phyloP scores from a whole-genome alignment of 306 rosid species.

The Pyrus pyrifolia region DNA sequence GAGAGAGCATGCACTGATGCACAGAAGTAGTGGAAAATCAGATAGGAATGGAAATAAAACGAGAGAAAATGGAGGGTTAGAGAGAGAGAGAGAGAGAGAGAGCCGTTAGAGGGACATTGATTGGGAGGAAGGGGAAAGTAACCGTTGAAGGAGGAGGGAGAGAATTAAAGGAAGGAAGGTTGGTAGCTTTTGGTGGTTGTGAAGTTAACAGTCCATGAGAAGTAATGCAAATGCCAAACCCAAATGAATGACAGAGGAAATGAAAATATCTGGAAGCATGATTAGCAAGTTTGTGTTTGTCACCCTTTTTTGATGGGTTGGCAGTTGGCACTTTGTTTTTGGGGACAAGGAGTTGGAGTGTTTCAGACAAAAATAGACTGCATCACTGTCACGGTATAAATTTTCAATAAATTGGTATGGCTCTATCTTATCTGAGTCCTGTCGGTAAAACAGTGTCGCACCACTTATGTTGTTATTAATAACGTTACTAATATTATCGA shows the following conservation, averaged over 20 bases:
- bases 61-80: not conserved
- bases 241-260: not conserved
- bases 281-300: not conserved
- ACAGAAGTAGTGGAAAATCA: not conserved
- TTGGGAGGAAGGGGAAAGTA: not conserved
- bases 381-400: not conserved
- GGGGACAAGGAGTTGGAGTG: not conserved
- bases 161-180: not conserved
- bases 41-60: not conserved
- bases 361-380: not conserved
- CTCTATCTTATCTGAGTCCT: fast-evolving
- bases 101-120: conserved; percentile 9
- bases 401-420: not conserved
- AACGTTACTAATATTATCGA: too few species aligned
- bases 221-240: not conserved
- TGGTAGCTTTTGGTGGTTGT: not conserved
- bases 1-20: not conserved
- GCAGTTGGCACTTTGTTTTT: too few species aligned
- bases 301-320: not conserved
- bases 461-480: too few species aligned
- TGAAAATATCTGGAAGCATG: conserved; percentile 17
- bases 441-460: too few species aligned
- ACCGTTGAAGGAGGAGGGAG: conserved; percentile 9
- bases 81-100: not conserved
- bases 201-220: not conserved